phyloP scores from a whole-genome alignment of 2,329 filamentous ascomycete species.

The Pseudonectria buxi region DNA sequence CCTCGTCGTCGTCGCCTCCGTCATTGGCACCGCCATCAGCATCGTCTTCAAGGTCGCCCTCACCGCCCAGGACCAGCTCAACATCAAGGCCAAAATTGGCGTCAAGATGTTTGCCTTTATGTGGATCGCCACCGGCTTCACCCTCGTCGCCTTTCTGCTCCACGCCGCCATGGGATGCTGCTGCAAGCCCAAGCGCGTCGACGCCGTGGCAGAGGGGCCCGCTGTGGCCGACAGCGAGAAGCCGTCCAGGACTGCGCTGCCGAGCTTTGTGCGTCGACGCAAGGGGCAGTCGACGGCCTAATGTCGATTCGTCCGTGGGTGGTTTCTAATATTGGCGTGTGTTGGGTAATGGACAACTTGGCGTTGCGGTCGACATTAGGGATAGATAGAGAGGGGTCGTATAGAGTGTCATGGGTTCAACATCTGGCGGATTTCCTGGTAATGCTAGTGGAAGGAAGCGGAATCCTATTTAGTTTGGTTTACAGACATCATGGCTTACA shows the following conservation, averaged over 20 bases:
- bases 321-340: too few species aligned
- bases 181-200: slow-evolving; percentile 36
- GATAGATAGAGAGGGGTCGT: too few species aligned
- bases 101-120: slow-evolving; percentile 76
- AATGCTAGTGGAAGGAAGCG: too few species aligned
- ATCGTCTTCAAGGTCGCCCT: slow-evolving; percentile 74
- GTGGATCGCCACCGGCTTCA: slow-evolving; percentile 70
- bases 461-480: too few species aligned
- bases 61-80: slow-evolving; percentile 62
- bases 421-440: too few species aligned
- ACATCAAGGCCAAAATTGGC: slow-evolving; percentile 67
- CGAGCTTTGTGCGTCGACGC: slow-evolving; percentile 24
- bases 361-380: too few species aligned
- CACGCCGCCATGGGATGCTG: slow-evolving; percentile 76
- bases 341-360: too few species aligned
- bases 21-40: slow-evolving; percentile 78
- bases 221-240: slow-evolving; percentile 16
- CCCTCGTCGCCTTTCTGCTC: slow-evolving; percentile 62
- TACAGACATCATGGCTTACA: too few species aligned
- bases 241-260: slow-evolving; percentile 13
- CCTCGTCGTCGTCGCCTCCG: slow-evolving; percentile 60
- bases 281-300: slow-evolving; percentile 12
- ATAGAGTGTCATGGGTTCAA: too few species aligned
- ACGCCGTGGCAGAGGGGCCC: slow-evolving; percentile 2
- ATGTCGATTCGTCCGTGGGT: background rate